Percentiles rank a stretch among this genome's conserved stretches.
Evolutionary conservation across 2,329 filamentous ascomycete species (phyloP).

Genomic region (Fonsecaea pugnacius): DNA sequence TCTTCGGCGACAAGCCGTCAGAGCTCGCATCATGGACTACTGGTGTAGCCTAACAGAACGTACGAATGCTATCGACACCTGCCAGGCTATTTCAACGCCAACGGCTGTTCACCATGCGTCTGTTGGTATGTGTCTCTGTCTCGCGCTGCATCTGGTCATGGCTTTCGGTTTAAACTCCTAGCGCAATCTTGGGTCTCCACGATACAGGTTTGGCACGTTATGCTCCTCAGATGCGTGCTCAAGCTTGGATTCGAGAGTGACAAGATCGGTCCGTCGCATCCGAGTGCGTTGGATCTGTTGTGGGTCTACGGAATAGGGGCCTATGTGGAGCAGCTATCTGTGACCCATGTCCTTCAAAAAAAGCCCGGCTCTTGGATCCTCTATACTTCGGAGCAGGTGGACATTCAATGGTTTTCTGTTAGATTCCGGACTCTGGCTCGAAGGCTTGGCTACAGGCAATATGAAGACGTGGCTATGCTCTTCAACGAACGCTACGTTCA

Average conservation of each 20-base stretch:
- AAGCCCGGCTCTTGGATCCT: not conserved
- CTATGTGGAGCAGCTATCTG: slow-evolving; percentile 7
- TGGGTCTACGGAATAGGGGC: slow-evolving; percentile 17
- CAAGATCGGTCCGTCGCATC: not conserved
- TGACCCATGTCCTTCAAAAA: slow-evolving; percentile 2
- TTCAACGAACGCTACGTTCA: slow-evolving; percentile 4
- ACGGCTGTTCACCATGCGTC: slow-evolving; percentile 13
- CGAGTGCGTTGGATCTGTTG: slow-evolving; percentile 8
- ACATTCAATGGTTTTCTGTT: slow-evolving; percentile 16
- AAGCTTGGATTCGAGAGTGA: slow-evolving; percentile 20
- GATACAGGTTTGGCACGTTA: slow-evolving; percentile 16
- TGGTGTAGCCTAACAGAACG: slow-evolving; percentile 19
- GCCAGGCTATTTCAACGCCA: not conserved
- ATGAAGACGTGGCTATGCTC: not conserved
- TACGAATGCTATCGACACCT: slow-evolving; percentile 5
- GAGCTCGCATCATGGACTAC: slow-evolving; percentile 6
- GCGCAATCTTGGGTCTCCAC: slow-evolving; percentile 6
- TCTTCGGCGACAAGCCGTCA: slow-evolving; percentile 13
- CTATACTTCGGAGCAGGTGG: slow-evolving; percentile 4
- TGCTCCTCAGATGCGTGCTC: slow-evolving; percentile 15
- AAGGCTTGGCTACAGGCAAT: slow-evolving; percentile 1
- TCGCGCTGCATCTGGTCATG: slow-evolving; percentile 8
- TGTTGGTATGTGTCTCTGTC: slow-evolving; percentile 18
- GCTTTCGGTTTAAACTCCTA: slow-evolving; percentile 5
- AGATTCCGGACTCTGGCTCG: slow-evolving; percentile 6